These are phyloP conservation scores for Aspergillus spinulosporus DNA, from an alignment of 2,329 filamentous ascomycete genomes.

Conservation along the genomic window DNA sequence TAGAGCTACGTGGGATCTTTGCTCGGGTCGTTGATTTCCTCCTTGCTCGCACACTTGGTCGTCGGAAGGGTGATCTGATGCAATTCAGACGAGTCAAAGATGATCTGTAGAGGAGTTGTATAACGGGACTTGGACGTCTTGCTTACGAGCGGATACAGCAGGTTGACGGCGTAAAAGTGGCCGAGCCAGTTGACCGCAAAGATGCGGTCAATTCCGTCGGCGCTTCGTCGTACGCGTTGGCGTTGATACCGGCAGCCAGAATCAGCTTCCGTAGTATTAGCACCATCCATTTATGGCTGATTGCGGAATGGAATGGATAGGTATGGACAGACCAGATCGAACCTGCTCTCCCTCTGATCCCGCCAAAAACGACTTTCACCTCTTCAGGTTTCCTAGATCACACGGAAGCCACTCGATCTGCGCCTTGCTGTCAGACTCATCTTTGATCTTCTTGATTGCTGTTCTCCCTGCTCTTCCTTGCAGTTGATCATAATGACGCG, in stretches of 20 bases:
- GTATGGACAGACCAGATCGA: conserved; percentile 35
- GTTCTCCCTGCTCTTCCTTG: conserved; percentile 21
- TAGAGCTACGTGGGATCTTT: conserved; percentile 42
- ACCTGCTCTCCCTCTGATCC: conserved; percentile 37
- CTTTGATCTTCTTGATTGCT: conserved; percentile 37
- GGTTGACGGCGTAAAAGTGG: conserved; percentile 47
- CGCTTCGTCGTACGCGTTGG: conserved; percentile 41
- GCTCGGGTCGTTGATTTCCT: conserved; percentile 46
- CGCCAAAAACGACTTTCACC: conserved; percentile 42
- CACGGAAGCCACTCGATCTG: conserved; percentile 46
- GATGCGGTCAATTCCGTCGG: conserved; percentile 42
- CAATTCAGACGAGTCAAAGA: conserved; percentile 46
- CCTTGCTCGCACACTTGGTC: conserved; percentile 41
- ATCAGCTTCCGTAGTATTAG: conserved; percentile 32
- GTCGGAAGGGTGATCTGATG: conserved; percentile 41
- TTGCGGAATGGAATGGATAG: not conserved
- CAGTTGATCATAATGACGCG: conserved; percentile 18
- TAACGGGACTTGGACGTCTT: conserved; percentile 42
- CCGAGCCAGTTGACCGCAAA: conserved; percentile 49
- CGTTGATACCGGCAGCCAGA: conserved; percentile 47
- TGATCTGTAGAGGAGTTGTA: conserved; percentile 41
- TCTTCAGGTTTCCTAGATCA: conserved; percentile 44
- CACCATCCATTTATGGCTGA: not conserved
- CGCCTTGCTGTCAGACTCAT: conserved; percentile 28
- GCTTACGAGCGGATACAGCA: conserved; percentile 46